Percentiles rank a stretch among this genome's conserved stretches.
These are phyloP conservation scores for Leersia perrieri DNA, from an alignment of 176 grass and related monocot species.

Conservation along the genomic window DNA sequence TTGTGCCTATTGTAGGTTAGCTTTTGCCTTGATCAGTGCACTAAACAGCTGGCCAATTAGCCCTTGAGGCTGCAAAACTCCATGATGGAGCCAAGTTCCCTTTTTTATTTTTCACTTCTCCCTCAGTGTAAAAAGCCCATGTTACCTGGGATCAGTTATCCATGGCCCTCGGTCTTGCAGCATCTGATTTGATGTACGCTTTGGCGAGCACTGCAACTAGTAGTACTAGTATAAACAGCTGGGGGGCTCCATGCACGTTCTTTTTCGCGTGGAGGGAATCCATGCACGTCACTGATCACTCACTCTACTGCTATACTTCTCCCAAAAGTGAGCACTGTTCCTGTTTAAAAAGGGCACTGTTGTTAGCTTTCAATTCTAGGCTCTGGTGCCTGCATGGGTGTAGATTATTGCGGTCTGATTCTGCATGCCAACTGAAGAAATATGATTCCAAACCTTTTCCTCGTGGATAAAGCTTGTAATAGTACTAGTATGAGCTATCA, in stretches of 20 bases:
- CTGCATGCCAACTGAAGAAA: constrained; percentile 28
- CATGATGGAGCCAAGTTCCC: background rate
- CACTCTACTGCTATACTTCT: background rate
- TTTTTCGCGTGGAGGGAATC: constrained; percentile 54
- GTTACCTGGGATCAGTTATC: constrained; percentile 52
- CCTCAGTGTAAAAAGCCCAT: constrained; percentile 45
- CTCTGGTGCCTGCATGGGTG: constrained; percentile 23
- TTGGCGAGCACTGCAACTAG: background rate
- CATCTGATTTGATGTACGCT: constrained; percentile 54
- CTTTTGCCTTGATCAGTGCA: constrained; percentile 26
- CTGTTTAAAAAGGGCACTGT: constrained; percentile 34
- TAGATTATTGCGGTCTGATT: constrained; percentile 18
- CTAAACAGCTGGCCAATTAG: constrained; percentile 33
- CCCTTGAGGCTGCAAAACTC: background rate
- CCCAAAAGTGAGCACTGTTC: constrained; percentile 2
- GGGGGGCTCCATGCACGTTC: constrained; percentile 37
- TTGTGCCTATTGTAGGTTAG: constrained; percentile 19
- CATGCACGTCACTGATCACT: constrained; percentile 44
- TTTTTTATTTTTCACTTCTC: background rate
- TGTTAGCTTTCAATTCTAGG: constrained; percentile 12
- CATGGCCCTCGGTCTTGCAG: constrained; percentile 40
- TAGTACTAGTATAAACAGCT: constrained; percentile 23
- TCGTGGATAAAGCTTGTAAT: constrained; percentile 26
- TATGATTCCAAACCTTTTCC: constrained; percentile 35
- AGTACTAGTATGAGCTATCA: constrained; percentile 13